These are phyloP conservation scores for Epichloe glyceriae DNA, from an alignment of 2,329 filamentous ascomycete genomes.

Conservation along the genomic window DNA sequence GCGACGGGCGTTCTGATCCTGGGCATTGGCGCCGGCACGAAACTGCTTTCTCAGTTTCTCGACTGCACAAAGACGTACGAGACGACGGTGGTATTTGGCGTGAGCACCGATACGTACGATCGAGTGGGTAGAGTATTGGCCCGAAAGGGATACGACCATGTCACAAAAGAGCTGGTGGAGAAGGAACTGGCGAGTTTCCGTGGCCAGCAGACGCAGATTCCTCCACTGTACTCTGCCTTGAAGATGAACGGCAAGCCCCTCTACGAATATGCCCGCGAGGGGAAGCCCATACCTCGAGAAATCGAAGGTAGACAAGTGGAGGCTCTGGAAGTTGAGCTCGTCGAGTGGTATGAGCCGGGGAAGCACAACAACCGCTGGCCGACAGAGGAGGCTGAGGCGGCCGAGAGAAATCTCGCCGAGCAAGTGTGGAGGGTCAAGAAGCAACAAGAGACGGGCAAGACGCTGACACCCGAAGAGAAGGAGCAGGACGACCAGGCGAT, in stretches of 20 bases:
- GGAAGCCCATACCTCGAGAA: conserved; percentile 71
- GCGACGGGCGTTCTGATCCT: conserved; percentile 87
- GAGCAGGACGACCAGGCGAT: conserved; percentile 41
- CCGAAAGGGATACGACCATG: conserved; percentile 61
- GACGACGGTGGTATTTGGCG: conserved; percentile 77
- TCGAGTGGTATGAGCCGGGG: conserved; percentile 77
- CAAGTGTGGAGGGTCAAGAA: conserved; percentile 53
- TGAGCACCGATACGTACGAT: conserved; percentile 88
- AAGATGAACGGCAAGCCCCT: conserved; percentile 88
- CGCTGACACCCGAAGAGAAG: conserved; percentile 40
- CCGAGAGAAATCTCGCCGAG: conserved; percentile 65
- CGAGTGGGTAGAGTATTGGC: conserved; percentile 70
- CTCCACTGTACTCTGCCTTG: conserved; percentile 83
- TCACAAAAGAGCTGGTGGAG: conserved; percentile 69
- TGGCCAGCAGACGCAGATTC: conserved; percentile 78
- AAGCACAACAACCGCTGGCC: conserved; percentile 72
- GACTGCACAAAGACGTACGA: conserved; percentile 91
- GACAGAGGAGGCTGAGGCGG: conserved; percentile 58
- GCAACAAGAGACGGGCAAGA: conserved; percentile 36
- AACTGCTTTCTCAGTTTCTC: conserved; percentile 65
- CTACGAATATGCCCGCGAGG: conserved; percentile 91
- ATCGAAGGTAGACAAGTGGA: conserved; percentile 72
- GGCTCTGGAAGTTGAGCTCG: conserved; percentile 61
- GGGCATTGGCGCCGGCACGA: conserved; percentile 79
- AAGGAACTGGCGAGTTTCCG: conserved; percentile 61